Percentiles rank a stretch among this genome's conserved stretches.
These are phyloP conservation scores for Microbotryum violaceum DNA, from an alignment of 1,284 basidiomycete genomes.

Conservation along the genomic window DNA sequence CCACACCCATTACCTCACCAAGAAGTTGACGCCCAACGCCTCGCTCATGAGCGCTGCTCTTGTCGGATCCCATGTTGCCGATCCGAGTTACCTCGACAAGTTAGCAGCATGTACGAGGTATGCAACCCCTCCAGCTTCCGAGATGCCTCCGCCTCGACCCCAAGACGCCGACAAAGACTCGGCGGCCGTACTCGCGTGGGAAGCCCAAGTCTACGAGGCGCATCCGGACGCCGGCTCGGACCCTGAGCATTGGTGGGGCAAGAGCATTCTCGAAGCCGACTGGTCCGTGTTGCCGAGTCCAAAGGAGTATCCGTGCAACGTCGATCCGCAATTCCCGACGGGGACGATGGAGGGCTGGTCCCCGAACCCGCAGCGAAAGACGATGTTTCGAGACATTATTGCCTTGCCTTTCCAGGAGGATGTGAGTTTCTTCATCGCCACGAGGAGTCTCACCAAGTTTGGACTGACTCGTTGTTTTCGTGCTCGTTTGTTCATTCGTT, in stretches of 20 bases:
- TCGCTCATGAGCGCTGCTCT: constrained; percentile 12
- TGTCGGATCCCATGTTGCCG: constrained; percentile 1
- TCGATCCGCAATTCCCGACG: no score
- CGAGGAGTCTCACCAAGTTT: no score
- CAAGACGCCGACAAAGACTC: not conserved
- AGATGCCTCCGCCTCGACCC: not conserved
- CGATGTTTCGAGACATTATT: constrained; percentile 10
- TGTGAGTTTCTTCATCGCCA: no score
- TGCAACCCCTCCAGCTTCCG: not conserved
- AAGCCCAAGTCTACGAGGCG: constrained; percentile 9
- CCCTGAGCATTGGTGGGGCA: constrained; percentile 10
- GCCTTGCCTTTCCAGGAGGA: not conserved
- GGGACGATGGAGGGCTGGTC: not conserved
- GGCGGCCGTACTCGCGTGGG: not conserved
- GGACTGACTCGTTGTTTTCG: no score
- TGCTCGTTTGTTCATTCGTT: no score
- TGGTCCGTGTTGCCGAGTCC: constrained; percentile 1
- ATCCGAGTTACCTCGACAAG: not conserved
- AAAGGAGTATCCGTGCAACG: no score
- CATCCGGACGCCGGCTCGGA: constrained; percentile 14
- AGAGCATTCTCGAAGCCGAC: constrained; percentile 17
- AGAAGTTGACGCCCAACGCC: not conserved
- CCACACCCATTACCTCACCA: constrained; percentile 21
- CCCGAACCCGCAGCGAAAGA: not conserved
- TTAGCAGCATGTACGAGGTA: not conserved